phyloP scores from a whole-genome alignment of 202 grass and related monocot genomes.

The Cymbopogon flexuosus region DNA sequence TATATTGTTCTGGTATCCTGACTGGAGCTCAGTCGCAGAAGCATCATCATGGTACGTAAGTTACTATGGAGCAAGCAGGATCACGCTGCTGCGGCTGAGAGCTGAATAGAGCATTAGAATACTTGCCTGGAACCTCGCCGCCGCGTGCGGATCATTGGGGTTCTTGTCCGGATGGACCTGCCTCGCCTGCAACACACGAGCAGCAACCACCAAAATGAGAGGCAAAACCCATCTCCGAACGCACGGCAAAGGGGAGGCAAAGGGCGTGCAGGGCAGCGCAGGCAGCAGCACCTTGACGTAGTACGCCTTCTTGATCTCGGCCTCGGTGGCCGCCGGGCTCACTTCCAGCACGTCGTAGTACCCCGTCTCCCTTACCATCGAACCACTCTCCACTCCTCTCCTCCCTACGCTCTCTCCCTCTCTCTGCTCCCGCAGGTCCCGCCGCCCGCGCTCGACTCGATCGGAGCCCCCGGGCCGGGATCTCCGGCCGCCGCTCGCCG shows the following conservation, averaged over 20 bases:
- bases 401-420: not conserved
- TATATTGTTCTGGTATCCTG: no score
- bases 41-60: not conserved
- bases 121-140: conserved; percentile 88
- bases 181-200: conserved; percentile 53
- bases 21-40: no score
- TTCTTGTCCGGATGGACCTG: conserved; percentile 99
- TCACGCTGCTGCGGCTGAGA: not conserved
- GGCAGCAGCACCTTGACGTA: conserved; percentile 61
- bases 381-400: not conserved
- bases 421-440: not conserved
- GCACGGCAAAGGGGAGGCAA: no score
- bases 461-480: not conserved
- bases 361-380: conserved; percentile 79
- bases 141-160: conserved; percentile 73
- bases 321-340: conserved; percentile 64
- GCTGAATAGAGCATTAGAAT: not conserved
- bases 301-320: conserved; percentile 93
- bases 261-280: no score
- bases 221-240: not conserved
- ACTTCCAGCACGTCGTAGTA: conserved; percentile 96
- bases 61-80: not conserved
- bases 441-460: not conserved
- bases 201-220: conserved; percentile 6
- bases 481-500: not conserved